Conservation (phyloP, 176 grass and related monocot genomes). For the Oryza longistaminata region DNA sequence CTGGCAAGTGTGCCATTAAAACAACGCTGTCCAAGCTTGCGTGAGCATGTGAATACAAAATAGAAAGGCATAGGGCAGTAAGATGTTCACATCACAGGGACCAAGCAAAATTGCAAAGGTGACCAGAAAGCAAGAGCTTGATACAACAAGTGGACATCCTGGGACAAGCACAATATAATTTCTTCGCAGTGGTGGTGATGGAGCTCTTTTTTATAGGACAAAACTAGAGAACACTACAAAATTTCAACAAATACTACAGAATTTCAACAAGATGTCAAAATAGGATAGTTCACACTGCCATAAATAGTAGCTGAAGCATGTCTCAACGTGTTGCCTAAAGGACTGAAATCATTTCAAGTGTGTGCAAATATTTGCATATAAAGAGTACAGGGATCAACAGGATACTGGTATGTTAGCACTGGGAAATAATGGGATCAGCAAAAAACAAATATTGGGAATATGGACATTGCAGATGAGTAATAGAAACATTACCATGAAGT, state of each 20-base stretch:
- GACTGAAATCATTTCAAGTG: neutral
- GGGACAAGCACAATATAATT: constrained; percentile 15
- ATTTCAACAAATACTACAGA: constrained; percentile 7
- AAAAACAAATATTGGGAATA: neutral
- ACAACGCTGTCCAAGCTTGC: constrained; percentile 31
- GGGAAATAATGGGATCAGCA: neutral
- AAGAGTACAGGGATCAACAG: neutral
- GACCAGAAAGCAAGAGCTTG: constrained; percentile 34
- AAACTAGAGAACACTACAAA: constrained; percentile 13
- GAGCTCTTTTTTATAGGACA: constrained; percentile 32
- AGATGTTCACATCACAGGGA: constrained; percentile 34
- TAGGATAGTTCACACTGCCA: constrained; percentile 8
- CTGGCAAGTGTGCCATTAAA: constrained; percentile 31
- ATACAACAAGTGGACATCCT: constrained; percentile 13
- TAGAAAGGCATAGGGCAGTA: constrained; percentile 21
- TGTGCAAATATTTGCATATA: neutral
- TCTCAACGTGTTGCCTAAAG: neutral
- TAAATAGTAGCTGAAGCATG: constrained; percentile 1
- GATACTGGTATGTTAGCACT: neutral
- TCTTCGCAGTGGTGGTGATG: constrained; percentile 26
- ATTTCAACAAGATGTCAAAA: constrained; percentile 19
- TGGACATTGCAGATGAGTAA: constrained; percentile 16
- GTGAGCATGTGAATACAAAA: constrained; percentile 41
- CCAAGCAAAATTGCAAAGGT: constrained; percentile 2
- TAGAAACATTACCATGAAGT: constrained; percentile 16